These are phyloP conservation scores for Venturia effusa DNA, from an alignment of 2,329 filamentous ascomycete species.

Conservation along the genomic window DNA sequence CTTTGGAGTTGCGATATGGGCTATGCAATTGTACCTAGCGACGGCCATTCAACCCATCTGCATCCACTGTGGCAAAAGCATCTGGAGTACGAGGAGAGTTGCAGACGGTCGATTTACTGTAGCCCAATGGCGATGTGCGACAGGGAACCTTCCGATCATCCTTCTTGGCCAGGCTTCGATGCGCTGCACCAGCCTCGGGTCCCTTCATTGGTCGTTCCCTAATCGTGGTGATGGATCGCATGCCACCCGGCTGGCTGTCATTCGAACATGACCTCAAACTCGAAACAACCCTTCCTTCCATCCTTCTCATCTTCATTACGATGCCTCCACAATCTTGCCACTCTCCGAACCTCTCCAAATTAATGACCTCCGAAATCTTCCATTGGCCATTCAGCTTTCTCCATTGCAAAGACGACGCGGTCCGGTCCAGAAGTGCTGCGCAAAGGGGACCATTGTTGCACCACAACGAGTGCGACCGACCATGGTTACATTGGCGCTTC, in stretches of 20 bases:
- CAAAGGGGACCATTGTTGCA: background rate
- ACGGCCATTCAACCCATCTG: too few species aligned
- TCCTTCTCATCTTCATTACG: background rate
- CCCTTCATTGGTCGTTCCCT: too few species aligned
- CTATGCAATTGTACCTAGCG: too few species aligned
- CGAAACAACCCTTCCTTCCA: background rate
- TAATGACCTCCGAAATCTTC: background rate
- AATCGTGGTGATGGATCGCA: too few species aligned
- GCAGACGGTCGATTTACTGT: too few species aligned
- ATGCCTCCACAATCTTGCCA: background rate
- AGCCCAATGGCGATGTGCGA: background rate
- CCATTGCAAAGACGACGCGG: background rate
- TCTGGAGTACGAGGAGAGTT: too few species aligned
- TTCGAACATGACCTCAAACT: background rate
- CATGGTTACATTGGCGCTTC: constrained; percentile 1
- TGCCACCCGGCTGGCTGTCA: background rate
- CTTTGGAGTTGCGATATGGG: too few species aligned
- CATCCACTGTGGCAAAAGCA: too few species aligned
- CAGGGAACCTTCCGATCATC: too few species aligned
- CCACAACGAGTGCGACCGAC: background rate
- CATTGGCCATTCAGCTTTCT: too few species aligned
- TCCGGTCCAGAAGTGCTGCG: background rate
- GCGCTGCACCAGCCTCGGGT: background rate
- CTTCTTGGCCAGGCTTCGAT: background rate
- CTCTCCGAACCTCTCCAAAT: background rate